Percentiles rank a stretch among this genome's conserved stretches.
phyloP scores from a whole-genome alignment of 306 rosid genomes.

The Phaseolus lunatus region DNA sequence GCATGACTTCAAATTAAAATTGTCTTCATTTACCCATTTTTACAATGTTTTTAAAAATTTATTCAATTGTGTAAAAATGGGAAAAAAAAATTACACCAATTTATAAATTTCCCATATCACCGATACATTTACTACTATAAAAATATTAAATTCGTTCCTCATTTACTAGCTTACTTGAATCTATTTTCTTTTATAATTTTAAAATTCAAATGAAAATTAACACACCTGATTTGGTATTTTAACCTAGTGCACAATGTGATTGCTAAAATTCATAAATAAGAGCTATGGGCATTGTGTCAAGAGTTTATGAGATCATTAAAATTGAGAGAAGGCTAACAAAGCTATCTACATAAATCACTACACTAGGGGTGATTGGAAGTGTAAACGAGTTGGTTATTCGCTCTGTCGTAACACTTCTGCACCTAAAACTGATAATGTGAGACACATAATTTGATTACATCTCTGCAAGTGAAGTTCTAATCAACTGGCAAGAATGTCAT shows the following conservation, averaged over 20 bases:
- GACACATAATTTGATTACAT: neutral
- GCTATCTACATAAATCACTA: neutral
- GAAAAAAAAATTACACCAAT: too few relatives aligned
- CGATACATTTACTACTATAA: too few relatives aligned
- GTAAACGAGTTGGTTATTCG: neutral
- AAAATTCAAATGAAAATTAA: too few relatives aligned
- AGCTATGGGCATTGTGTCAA: neutral
- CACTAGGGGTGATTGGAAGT: neutral
- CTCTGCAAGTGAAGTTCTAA: conserved; percentile 37
- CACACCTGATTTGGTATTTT: neutral
- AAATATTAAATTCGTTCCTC: too few relatives aligned
- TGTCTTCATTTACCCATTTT: too few relatives aligned
- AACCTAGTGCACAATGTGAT: neutral
- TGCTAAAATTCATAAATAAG: neutral
- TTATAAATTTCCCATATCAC: too few relatives aligned
- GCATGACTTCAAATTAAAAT: too few relatives aligned
- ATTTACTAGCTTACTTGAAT: too few relatives aligned
- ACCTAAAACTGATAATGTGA: neutral
- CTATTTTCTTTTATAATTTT: too few relatives aligned
- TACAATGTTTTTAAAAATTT: too few relatives aligned
- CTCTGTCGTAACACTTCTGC: neutral
- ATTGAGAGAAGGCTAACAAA: neutral
- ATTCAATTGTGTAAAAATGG: too few relatives aligned
- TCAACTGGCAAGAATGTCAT: conserved; percentile 64
- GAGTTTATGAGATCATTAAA: neutral